Base-by-base conservation (phyloP, 140 eudicot genomes). In the Ambrosia hybrid region DNA sequence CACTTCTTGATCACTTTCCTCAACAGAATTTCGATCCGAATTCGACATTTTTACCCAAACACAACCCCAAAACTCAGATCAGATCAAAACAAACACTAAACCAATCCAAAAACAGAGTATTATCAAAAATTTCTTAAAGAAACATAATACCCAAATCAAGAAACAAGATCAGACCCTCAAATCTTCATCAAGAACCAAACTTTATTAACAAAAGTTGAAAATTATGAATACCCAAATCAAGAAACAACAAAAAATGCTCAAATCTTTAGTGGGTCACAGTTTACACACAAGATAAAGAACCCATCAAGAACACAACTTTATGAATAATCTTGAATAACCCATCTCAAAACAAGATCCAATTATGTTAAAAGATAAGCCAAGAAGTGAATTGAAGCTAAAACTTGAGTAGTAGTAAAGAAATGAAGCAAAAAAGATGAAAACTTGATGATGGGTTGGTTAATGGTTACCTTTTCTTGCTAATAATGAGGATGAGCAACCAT, bases 401-500 rank as follows among this genome's bases (percentile, higher is more conserved):
- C 21, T 73, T 4, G 16, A 67, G 41, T 51, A 66, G 86, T 83
- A 84, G 85, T 76, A 78, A 83, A 83, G 76, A 83, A 39, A 51
- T 51, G 70, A 79, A 72, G 65, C 68, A 72, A 56, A 78, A 76
- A 78, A 56, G 67, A 46, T 43, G 3, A 17, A 70, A 58, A 41
- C 8, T 41, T 7, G 26, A 57, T 51, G 43, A 69, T 76, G 78
- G 80, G 76, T 77, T 36, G 69, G 77, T 81, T 74, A 78, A 21
- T 21, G 26, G 26, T 21, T 21, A 21, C 26, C 26, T 21, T 21
- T 6, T 6, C 79, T 68, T 75, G 82, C 84, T 74, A 86, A 80
- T 85, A 88, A 85, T 84, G 92, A 84, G 59, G 56, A 84, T 78
- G 77, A 79, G 77, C 70, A 81, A 83, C 75, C 76, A 72, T 74